Conservation (phyloP, 108 stramenopile species). For the Cyclotella kingstonii region DNA sequence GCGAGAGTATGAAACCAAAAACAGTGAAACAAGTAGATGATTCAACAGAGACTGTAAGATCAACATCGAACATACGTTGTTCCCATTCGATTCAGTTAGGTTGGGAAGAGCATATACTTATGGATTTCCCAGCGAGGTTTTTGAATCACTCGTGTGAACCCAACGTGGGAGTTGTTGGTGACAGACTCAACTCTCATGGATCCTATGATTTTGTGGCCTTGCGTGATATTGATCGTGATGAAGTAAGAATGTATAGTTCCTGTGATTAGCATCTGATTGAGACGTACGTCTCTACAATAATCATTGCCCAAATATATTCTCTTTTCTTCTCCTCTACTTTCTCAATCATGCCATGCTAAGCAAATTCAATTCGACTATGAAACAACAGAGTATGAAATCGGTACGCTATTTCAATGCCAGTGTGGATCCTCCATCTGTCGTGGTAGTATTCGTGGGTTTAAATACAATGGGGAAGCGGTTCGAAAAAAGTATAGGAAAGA, state of each 20-base stretch:
- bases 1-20: neutral
- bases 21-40: neutral
- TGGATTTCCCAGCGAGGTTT: slow-evolving; percentile 57
- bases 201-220: slow-evolving; percentile 60
- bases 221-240: slow-evolving; percentile 39
- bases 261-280: neutral
- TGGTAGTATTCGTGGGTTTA: slow-evolving; percentile 44
- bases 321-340: neutral
- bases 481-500: slow-evolving; percentile 32
- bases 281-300: neutral
- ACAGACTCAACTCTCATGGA: slow-evolving; percentile 26
- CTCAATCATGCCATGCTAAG: neutral
- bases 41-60: neutral
- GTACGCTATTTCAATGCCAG: slow-evolving; percentile 35
- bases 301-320: neutral
- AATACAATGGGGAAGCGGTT: slow-evolving; percentile 37
- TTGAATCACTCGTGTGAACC: slow-evolving; percentile 66
- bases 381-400: slow-evolving; percentile 53
- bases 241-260: slow-evolving; percentile 9
- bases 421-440: slow-evolving; percentile 53
- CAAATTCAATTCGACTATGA: slow-evolving; percentile 10
- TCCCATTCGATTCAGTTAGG: slow-evolving; percentile 49
- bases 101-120: slow-evolving; percentile 44
- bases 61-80: slow-evolving; percentile 12
- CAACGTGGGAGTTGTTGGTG: slow-evolving; percentile 45